phyloP scores from a whole-genome alignment of 2,329 filamentous ascomycete species.

The Pestalotiopsis sp. region DNA sequence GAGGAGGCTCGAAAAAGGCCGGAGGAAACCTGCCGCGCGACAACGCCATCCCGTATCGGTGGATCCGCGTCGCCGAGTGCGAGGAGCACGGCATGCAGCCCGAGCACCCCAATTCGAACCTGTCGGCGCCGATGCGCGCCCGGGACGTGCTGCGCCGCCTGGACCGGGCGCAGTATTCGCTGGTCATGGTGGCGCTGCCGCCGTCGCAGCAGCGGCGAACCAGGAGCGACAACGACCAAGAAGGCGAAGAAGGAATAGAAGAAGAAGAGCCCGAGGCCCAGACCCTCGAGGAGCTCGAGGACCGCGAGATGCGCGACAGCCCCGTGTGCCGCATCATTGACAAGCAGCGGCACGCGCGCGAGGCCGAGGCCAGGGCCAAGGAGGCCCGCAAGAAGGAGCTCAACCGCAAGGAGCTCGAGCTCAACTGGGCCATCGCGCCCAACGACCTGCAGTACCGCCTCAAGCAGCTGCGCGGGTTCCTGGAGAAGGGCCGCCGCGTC shows the following conservation, averaged over 20 bases:
- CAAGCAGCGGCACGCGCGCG: constrained; percentile 43
- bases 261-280: constrained; percentile 14
- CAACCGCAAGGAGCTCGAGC: constrained; percentile 74
- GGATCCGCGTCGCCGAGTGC: constrained; percentile 33
- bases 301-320: constrained; percentile 9
- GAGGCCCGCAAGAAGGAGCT: constrained; percentile 44
- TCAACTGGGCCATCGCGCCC: constrained; percentile 83
- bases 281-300: constrained; percentile 39
- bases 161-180: constrained; percentile 18
- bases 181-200: constrained; percentile 31
- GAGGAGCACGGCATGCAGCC: not conserved
- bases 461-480: constrained; percentile 66
- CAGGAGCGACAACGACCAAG: constrained; percentile 13
- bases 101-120: not conserved
- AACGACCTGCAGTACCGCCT: constrained; percentile 77
- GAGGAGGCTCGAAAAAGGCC: not conserved
- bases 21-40: constrained; percentile 36
- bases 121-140: constrained; percentile 24
- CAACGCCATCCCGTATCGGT: constrained; percentile 43
- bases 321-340: constrained; percentile 70
- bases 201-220: constrained; percentile 13
- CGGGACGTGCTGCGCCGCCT: constrained; percentile 19
- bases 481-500: constrained; percentile 74
- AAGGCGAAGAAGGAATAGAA: constrained; percentile 8
- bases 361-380: constrained; percentile 43